phyloP scores from a whole-genome alignment of 176 grass and related monocot species.

The barley (Hordeum vulgare) region DNA sequence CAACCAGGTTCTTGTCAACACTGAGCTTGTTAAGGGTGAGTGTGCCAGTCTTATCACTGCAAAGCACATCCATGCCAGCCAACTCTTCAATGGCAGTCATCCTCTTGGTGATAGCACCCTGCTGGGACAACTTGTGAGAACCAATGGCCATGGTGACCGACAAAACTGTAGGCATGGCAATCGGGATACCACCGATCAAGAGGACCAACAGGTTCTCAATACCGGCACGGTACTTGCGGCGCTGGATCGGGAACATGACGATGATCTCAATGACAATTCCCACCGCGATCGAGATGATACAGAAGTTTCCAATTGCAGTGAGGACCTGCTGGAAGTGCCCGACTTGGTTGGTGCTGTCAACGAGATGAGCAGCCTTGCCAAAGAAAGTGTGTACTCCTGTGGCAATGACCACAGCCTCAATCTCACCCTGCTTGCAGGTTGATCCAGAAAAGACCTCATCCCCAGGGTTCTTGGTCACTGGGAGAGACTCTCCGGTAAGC shows the following conservation, averaged over 20 bases:
- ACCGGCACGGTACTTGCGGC: slow-evolving; percentile 51
- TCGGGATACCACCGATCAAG: slow-evolving; percentile 95
- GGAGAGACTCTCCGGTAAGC: slow-evolving; percentile 88
- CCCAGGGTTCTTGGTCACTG: slow-evolving; percentile 62
- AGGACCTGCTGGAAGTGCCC: slow-evolving; percentile 98
- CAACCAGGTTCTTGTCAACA: slow-evolving; percentile 81
- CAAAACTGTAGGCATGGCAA: slow-evolving; percentile 93
- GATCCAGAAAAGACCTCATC: slow-evolving; percentile 97
- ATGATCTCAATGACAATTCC: slow-evolving; percentile 94
- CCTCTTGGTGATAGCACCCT: slow-evolving; percentile 97
- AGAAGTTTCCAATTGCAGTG: slow-evolving; percentile 96
- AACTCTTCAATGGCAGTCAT: slow-evolving; percentile 99
- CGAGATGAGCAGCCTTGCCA: slow-evolving; percentile 96
- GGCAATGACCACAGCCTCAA: slow-evolving; percentile 99
- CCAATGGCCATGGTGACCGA: slow-evolving; percentile 98
- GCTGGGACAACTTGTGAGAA: slow-evolving; percentile 91
- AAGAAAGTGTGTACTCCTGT: slow-evolving; percentile 99
- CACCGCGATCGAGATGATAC: slow-evolving; percentile 86
- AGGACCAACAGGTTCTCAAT: slow-evolving; percentile 96
- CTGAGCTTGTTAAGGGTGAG: slow-evolving; percentile 95
- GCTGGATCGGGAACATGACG: slow-evolving; percentile 98
- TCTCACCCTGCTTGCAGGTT: slow-evolving; percentile 93
- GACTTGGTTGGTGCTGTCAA: slow-evolving; percentile 96
- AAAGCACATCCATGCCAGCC: slow-evolving; percentile 97
- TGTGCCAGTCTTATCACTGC: slow-evolving; percentile 95